Conservation (phyloP, 2,329 filamentous ascomycete genomes). For the Biscogniauxia mediterranea region DNA sequence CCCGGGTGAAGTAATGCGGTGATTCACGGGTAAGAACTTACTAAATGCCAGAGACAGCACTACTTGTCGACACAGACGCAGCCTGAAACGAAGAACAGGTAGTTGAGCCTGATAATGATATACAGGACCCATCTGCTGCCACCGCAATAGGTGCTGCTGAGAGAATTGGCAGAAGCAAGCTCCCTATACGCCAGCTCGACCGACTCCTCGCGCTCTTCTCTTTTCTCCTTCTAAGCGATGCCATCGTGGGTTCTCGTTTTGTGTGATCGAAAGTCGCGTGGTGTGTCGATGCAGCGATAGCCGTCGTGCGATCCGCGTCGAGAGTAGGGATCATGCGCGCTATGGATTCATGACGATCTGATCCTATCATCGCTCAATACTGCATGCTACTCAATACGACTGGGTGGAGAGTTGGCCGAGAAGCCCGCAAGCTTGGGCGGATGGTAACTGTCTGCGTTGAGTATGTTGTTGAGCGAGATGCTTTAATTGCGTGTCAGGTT, state of each 20-base stretch:
- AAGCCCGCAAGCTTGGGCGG: not conserved
- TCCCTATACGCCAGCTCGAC: constrained; percentile 15
- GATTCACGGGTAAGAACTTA: constrained; percentile 20
- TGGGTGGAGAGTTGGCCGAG: constrained; percentile 4
- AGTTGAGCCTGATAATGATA: constrained; percentile 36
- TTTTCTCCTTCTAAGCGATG: constrained; percentile 5
- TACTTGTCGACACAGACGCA: constrained; percentile 37
- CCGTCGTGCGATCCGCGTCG: constrained; percentile 12
- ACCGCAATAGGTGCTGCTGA: constrained; percentile 22
- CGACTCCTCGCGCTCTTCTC: constrained; percentile 11
- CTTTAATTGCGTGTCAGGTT: constrained; percentile 17
- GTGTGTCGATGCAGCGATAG: constrained; percentile 5
- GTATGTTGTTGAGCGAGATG: constrained; percentile 13
- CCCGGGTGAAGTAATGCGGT: constrained; percentile 14
- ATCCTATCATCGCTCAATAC: constrained; percentile 28
- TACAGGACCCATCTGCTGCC: constrained; percentile 30
- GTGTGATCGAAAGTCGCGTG: constrained; percentile 4
- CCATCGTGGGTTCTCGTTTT: constrained; percentile 17
- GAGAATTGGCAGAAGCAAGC: constrained; percentile 22
- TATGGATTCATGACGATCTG: constrained; percentile 27
- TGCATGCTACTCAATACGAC: constrained; percentile 21
- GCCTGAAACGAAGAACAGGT: constrained; percentile 37
- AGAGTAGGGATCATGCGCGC: constrained; percentile 16
- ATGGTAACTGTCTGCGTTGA: constrained; percentile 1
- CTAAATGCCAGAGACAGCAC: constrained; percentile 27